These are phyloP conservation scores for Tylopilus sp. DNA, from an alignment of 768 basidiomycete species.

Conservation along the genomic window DNA sequence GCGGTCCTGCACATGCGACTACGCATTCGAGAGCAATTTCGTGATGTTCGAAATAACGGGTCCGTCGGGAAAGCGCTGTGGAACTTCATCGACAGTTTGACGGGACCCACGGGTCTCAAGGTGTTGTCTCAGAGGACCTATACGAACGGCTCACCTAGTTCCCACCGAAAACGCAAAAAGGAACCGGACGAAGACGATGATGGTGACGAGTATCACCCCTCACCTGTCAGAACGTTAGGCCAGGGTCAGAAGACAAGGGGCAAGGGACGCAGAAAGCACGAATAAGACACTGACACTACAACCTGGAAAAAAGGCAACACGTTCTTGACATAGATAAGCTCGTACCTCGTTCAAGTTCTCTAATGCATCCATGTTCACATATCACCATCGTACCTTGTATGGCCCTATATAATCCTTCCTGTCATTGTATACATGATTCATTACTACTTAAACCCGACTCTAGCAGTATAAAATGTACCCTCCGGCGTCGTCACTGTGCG, in stretches of 20 bases:
- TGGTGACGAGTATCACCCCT: slow-evolving; percentile 46
- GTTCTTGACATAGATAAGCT: too few relatives aligned
- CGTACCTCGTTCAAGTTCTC: neutral
- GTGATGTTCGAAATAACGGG: slow-evolving; percentile 64
- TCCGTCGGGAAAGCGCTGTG: slow-evolving; percentile 55
- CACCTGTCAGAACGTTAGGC: slow-evolving; percentile 38
- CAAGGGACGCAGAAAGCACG: slow-evolving; percentile 27
- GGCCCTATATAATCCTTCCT: neutral
- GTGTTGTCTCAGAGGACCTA: slow-evolving; percentile 27
- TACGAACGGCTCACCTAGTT: slow-evolving; percentile 7
- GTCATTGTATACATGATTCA: too few relatives aligned
- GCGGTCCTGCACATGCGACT: slow-evolving; percentile 57
- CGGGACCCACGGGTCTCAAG: slow-evolving; percentile 31
- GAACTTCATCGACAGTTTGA: slow-evolving; percentile 46
- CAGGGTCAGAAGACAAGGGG: slow-evolving; percentile 41
- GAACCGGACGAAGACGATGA: slow-evolving; percentile 43
- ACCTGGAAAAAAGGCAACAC: too few relatives aligned
- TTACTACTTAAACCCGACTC: slow-evolving; percentile 50
- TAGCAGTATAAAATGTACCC: slow-evolving; percentile 72
- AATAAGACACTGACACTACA: neutral
- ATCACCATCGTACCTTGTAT: neutral
- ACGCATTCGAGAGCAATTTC: slow-evolving; percentile 51
- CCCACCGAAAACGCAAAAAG: slow-evolving; percentile 31
- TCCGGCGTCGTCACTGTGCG: slow-evolving; percentile 67
- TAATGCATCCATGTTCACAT: neutral